Base-by-base conservation (phyloP, 2,329 filamentous ascomycete species). In the Sclerotinia nivalis region DNA sequence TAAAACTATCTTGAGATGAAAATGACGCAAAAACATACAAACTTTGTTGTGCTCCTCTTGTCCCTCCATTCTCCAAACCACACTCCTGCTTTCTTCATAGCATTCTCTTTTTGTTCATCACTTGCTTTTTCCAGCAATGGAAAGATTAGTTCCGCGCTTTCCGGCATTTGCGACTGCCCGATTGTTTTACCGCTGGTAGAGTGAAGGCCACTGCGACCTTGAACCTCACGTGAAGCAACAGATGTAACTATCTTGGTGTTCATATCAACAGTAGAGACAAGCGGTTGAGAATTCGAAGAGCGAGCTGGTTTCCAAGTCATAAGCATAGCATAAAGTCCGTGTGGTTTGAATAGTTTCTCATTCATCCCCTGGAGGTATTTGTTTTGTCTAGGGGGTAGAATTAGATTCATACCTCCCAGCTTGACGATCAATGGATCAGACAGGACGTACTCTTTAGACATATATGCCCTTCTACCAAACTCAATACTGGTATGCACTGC, bases 351-450 rank as follows among this genome's bases (percentile, higher is more conserved):
- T 70, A 88, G 82, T 5, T 84, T 80, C 10, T 83, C 79, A 74
- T 89, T 89, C 74, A 87, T 82, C 40, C 80, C 78, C 72, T 87
- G 82, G 22, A 90, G 81, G 74, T 87, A 89, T 0, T 76, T 79
- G 73, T 88, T 88, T 25, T 73, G 72, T 69, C 76, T 77, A 69
- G 60, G 25, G 25, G 49, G 52, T 45, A 66, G 47, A n/a, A 58
- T 76, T 62, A 72, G 68, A n/a, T 68, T 60, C 18, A 20, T 61
- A 22, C 34, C 40, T 69, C 22, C 71, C 66, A 43, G 66, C 52
- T 50, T 77, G 72, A 13, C 75, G 47, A 58, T 83, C 80, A 68
- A 81, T 80, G 1, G 80, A 80, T 3, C 80, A 77, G 20, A 81
- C 80, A 81, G 15, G 84, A 68, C 66, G 22, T 64, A 68, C 66